Evolutionary conservation across 73 alveolate species (phyloP), one percentile per base, ranked within the genome.

Genomic region (Paramecium biaurelia): DNA sequence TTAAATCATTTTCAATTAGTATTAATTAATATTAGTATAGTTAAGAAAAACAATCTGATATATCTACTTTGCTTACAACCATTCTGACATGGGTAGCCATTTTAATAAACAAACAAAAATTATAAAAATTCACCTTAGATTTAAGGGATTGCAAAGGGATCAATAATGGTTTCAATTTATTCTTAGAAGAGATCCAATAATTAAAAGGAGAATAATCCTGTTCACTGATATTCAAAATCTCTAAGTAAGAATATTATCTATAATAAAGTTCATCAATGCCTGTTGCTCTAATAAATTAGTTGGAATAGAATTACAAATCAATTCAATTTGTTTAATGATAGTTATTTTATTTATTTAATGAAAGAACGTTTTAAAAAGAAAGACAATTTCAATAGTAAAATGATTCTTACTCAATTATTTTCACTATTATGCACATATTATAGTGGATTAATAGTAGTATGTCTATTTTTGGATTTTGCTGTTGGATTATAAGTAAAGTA

Each of bases 41-140:
- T 10, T 21, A 63, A 14, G 84, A 63, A 32, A 26, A 32, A 30
- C 10, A 63, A n/a, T 12, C 12, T 12, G 84, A 63, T 26, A 63
- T 63, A 30, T 63, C 84, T 14, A n/a, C 3, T 63, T 7, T 63
- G 9, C 45, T 63, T 10, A 63, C 20, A 5, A 4, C 47, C 12
- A 63, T 63, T 30, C 24, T 63, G 47, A 26, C 84, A 26, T 63
- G 84, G 84, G 84, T 63, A 14, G 84, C 84, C 84, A 63, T 63
- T 7, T 63, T 12, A 14, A 63, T 63, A 63, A 63, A 26, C 45
- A 30, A 63, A n/a, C 6, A 32, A n/a, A 63, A 63, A 24, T 12
- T 53, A 53, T 21, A 53, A 53, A 18, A 53, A 63, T 63, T 63
- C 2, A 63, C 84, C 0, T 15, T 63, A 12, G 84, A 63, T 26